phyloP scores from a whole-genome alignment of 108 stramenopile species.

The Craspedostauros australis region DNA sequence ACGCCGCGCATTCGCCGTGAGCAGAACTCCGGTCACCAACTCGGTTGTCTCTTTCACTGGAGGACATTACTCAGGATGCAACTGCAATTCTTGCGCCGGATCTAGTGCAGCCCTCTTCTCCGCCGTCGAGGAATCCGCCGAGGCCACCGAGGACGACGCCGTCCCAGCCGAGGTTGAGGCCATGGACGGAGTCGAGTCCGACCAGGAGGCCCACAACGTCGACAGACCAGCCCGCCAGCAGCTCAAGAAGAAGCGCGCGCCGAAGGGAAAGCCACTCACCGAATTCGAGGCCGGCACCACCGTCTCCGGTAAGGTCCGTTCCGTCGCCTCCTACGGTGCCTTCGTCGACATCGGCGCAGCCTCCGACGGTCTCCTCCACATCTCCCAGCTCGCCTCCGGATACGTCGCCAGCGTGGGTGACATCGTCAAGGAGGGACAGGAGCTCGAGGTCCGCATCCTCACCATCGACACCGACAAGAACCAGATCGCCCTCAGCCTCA shows the following conservation, averaged over 20 bases:
- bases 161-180: conserved; percentile 72
- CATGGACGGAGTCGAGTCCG: conserved; percentile 67
- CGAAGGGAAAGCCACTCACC: conserved; percentile 55
- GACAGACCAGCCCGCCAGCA: conserved; percentile 72
- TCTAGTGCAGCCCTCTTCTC: conserved; percentile 30
- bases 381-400: conserved; percentile 85
- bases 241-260: conserved; percentile 62
- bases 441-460: conserved; percentile 83
- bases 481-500: conserved; percentile 79
- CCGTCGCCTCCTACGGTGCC: conserved; percentile 85
- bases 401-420: conserved; percentile 82
- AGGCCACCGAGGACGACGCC: conserved; percentile 28
- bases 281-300: conserved; percentile 81
- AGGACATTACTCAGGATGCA: too few species aligned
- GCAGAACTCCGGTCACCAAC: too few species aligned
- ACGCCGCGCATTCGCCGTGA: too few species aligned
- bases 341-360: conserved; percentile 92
- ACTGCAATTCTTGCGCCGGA: too few species aligned
- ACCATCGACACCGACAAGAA: conserved; percentile 82
- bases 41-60: too few species aligned
- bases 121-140: conserved; percentile 29
- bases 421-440: conserved; percentile 77
- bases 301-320: conserved; percentile 80
- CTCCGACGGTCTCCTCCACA: conserved; percentile 90
- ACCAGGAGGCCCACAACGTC: conserved; percentile 80